Evolutionary conservation across 768 basidiomycete species (phyloP).

Genomic region (Hypholoma sublateritium): DNA sequence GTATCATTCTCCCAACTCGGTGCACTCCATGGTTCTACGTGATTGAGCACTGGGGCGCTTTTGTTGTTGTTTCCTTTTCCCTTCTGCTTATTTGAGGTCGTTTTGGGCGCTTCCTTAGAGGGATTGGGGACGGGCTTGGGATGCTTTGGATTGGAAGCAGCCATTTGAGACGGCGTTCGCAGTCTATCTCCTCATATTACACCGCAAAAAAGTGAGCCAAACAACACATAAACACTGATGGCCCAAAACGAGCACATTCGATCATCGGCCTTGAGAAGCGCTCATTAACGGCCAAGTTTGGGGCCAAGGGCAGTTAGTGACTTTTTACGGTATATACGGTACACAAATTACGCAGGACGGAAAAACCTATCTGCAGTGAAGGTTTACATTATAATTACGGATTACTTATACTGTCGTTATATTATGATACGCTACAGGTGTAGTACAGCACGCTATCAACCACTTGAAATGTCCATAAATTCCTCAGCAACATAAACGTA

Average conservation of each 20-base stretch:
- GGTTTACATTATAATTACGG: no score
- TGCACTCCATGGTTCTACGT: conserved; percentile 10
- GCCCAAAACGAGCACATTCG: conserved; percentile 12
- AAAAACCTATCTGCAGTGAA: no score
- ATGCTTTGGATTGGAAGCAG: conserved; percentile 42
- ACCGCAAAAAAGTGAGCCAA: conserved; percentile 35
- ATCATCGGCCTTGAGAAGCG: not conserved
- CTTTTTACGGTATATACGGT: no score
- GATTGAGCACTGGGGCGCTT: conserved; percentile 12
- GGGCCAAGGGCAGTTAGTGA: no score
- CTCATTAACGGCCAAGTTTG: not conserved
- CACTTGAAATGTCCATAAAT: conserved; percentile 3
- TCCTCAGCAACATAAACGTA: not conserved
- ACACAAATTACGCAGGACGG: no score
- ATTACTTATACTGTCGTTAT: no score
- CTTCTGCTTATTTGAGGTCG: conserved; percentile 45
- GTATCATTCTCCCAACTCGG: conserved; percentile 29
- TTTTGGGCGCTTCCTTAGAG: conserved; percentile 19
- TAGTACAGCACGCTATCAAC: no score
- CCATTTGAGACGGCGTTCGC: conserved; percentile 30
- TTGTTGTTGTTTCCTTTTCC: conserved; percentile 39
- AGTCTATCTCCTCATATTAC: conserved; percentile 16
- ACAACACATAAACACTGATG: conserved; percentile 31
- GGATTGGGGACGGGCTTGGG: conserved; percentile 16
- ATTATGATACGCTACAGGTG: no score